phyloP scores from a whole-genome alignment of 495 filamentous ascomycete genomes.

The Neurospora cerealis region DNA sequence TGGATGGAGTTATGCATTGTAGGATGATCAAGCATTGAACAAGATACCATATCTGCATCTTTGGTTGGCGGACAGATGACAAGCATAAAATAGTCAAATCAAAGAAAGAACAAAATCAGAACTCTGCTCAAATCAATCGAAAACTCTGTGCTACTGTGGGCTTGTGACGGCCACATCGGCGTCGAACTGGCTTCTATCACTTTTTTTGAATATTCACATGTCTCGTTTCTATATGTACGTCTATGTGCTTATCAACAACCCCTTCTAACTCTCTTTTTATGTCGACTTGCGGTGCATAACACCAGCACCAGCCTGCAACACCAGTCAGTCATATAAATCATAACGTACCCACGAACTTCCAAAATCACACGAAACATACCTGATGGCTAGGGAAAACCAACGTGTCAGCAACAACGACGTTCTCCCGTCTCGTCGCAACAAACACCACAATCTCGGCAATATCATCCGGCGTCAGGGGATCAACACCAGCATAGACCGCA shows the following conservation, averaged over 20 bases:
- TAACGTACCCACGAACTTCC: not conserved
- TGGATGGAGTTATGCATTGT: not conserved
- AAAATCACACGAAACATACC: conserved; percentile 25
- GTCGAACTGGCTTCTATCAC: not conserved
- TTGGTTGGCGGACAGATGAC: not conserved
- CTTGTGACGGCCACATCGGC: not conserved
- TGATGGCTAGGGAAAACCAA: conserved; percentile 89
- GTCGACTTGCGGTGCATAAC: conserved; percentile 25
- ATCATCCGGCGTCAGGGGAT: conserved; percentile 90
- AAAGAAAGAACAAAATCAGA: not conserved
- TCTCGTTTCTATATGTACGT: not conserved
- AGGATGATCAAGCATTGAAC: not conserved
- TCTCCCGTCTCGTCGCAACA: conserved; percentile 76
- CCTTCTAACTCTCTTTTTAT: not conserved
- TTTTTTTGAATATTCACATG: not conserved
- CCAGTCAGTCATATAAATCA: not conserved
- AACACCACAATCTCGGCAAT: conserved; percentile 95
- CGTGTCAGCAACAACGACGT: conserved; percentile 90
- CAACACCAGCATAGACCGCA: conserved; percentile 84
- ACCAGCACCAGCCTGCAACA: conserved; percentile 23
- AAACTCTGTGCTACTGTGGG: not conserved
- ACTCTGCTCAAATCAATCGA: not conserved
- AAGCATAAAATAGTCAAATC: not conserved
- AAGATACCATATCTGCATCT: not conserved
- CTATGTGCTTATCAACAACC: not conserved